Evolutionary conservation across 2,329 filamentous ascomycete genomes (phyloP).

Genomic region (Calycina herbarum): DNA sequence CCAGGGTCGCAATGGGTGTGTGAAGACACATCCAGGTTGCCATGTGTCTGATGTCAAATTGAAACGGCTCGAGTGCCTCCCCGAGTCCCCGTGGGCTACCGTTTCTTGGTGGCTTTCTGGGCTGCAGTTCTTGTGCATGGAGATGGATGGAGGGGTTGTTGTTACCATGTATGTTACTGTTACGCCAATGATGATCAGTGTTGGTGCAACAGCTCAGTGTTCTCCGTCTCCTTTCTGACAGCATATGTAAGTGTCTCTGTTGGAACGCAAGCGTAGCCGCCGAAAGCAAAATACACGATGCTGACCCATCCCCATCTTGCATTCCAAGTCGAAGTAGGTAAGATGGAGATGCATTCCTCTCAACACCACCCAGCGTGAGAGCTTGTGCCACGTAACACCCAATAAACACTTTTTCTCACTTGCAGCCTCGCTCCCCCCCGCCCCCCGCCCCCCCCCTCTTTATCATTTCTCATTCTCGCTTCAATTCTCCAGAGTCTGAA

Average conservation of each 20-base stretch:
- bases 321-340: neutral
- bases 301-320: neutral
- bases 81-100: neutral
- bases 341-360: constrained; percentile 2
- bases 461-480: neutral
- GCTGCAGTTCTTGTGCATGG: constrained; percentile 3
- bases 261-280: neutral
- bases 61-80: constrained; percentile 8
- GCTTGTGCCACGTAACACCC: neutral
- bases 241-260: neutral
- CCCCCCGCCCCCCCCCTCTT: neutral
- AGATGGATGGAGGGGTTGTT: neutral
- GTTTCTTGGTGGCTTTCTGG: neutral
- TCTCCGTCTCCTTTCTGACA: neutral
- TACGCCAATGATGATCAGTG: constrained; percentile 2
- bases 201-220: neutral
- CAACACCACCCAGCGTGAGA: neutral
- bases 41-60: constrained; percentile 18
- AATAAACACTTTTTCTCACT: neutral
- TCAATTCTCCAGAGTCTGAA: neutral
- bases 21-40: constrained; percentile 8
- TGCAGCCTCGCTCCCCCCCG: neutral
- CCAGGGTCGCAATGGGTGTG: constrained; percentile 3
- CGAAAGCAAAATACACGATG: neutral
- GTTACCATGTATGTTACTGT: neutral